A percentile compares a stretch with the other conserved stretches of the same genome.
Evolutionary conservation across 257 asterid species (phyloP).

Genomic region (Gardenia jasminoides): DNA sequence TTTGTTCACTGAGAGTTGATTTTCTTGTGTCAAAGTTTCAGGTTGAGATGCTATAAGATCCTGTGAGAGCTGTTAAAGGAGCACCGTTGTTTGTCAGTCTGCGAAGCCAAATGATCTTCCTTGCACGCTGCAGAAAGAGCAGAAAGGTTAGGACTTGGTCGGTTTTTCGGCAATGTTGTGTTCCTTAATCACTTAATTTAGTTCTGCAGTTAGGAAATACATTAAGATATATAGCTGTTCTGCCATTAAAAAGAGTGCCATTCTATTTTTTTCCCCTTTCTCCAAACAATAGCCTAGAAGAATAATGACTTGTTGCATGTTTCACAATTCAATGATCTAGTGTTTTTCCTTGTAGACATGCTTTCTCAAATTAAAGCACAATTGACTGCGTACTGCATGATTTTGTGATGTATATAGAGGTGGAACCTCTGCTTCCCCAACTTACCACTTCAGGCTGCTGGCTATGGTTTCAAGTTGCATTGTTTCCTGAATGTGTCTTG

Average conservation of each 20-base stretch:
- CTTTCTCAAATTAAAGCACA: not conserved
- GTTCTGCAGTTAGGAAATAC: not conserved
- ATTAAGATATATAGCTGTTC: not conserved
- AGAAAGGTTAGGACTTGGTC: not conserved
- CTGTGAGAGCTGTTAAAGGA: conserved; percentile 1
- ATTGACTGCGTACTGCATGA: not conserved
- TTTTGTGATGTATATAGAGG: not conserved
- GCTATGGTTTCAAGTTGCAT: not conserved
- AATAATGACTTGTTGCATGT: not conserved
- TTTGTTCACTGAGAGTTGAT: conserved; percentile 3
- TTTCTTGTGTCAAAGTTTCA: not conserved
- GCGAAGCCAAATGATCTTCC: not conserved
- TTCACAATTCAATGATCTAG: not conserved
- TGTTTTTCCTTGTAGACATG: not conserved
- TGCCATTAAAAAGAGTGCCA: not conserved
- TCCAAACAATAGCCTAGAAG: not conserved
- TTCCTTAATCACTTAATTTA: not conserved
- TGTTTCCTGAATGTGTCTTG: not conserved
- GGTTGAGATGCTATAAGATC: conserved; percentile 7
- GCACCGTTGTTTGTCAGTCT: not conserved
- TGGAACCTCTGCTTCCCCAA: not conserved
- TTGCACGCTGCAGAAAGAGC: conserved; percentile 9
- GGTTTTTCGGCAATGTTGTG: not conserved
- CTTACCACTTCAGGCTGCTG: not conserved
- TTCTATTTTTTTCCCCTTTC: not conserved